Conservation (phyloP, 1,139 yeast species). For the Debaryomycetaceae sp. region DNA sequence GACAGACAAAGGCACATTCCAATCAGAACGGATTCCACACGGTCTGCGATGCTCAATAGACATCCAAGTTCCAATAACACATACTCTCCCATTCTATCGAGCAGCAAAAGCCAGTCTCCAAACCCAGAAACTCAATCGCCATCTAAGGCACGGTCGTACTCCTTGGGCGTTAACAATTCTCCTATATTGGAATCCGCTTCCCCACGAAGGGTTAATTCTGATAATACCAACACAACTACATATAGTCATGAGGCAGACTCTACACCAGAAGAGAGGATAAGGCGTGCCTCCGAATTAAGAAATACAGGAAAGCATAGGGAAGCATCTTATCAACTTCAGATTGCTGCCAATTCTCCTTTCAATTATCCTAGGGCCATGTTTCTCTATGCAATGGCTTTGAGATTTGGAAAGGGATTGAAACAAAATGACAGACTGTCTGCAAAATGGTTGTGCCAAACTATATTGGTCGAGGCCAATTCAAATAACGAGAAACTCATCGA, state of each 20-base stretch:
- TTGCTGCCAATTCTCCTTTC: constrained; percentile 58
- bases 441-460: constrained; percentile 53
- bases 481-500: constrained; percentile 12
- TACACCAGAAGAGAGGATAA: constrained; percentile 44
- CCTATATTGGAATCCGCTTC: constrained; percentile 4
- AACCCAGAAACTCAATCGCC: not conserved
- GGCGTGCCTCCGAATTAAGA: constrained; percentile 52
- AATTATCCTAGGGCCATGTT: constrained; percentile 62
- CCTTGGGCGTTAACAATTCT: constrained; percentile 1
- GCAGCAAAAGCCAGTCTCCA: not conserved
- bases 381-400: constrained; percentile 64
- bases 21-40: not conserved
- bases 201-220: constrained; percentile 5
- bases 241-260: constrained; percentile 10
- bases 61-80: not conserved
- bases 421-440: constrained; percentile 56
- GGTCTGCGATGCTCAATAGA: not conserved
- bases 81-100: not conserved
- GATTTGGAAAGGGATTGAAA: constrained; percentile 69
- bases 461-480: constrained; percentile 15
- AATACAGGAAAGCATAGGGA: constrained; percentile 61
- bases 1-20: not conserved
- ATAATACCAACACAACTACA: not conserved
- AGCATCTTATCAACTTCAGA: constrained; percentile 65
- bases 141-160: constrained; percentile 2